Evolutionary conservation across 805 yeast species (phyloP).

Genomic region (Candida gorgasii): DNA sequence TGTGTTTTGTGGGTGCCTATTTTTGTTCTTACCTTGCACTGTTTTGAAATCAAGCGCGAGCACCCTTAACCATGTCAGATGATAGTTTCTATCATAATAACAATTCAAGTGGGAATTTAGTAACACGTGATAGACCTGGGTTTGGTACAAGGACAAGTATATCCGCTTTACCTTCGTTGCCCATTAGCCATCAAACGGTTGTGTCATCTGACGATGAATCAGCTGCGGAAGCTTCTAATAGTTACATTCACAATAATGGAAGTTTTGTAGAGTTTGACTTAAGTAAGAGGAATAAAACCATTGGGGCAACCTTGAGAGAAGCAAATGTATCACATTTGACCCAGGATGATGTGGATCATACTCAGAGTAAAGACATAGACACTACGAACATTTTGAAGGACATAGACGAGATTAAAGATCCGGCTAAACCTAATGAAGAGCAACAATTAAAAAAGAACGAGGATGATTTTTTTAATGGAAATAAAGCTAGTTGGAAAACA

Average conservation of each 20-base stretch:
- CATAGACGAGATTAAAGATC: not conserved
- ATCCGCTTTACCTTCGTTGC: constrained; percentile 17
- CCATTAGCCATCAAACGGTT: constrained; percentile 2
- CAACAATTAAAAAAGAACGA: constrained; percentile 11
- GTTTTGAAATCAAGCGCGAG: too few relatives aligned
- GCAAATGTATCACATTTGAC: not conserved
- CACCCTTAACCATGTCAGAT: constrained; percentile 2
- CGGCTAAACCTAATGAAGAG: constrained; percentile 5
- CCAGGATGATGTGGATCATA: not conserved
- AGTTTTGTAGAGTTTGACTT: constrained; percentile 20
- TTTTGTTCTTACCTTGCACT: too few relatives aligned
- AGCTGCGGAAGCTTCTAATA: not conserved
- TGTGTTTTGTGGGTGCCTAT: too few relatives aligned
- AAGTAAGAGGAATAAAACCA: constrained; percentile 3
- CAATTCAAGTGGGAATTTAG: constrained; percentile 8
- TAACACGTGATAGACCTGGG: constrained; percentile 11
- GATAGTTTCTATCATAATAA: constrained; percentile 4
- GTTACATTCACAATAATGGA: constrained; percentile 8
- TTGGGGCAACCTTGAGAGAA: constrained; percentile 7
- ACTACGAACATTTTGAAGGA: constrained; percentile 1
- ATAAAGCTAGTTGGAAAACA: constrained; percentile 67
- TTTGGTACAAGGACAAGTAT: constrained; percentile 16
- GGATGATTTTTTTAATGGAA: constrained; percentile 39
- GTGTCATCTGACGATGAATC: constrained; percentile 10
- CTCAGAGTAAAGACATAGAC: not conserved